Percentiles rank a stretch among this genome's conserved stretches.
These are phyloP conservation scores for Eimeria maxima DNA, from an alignment of 169 alveolate species.

Conservation along the genomic window DNA sequence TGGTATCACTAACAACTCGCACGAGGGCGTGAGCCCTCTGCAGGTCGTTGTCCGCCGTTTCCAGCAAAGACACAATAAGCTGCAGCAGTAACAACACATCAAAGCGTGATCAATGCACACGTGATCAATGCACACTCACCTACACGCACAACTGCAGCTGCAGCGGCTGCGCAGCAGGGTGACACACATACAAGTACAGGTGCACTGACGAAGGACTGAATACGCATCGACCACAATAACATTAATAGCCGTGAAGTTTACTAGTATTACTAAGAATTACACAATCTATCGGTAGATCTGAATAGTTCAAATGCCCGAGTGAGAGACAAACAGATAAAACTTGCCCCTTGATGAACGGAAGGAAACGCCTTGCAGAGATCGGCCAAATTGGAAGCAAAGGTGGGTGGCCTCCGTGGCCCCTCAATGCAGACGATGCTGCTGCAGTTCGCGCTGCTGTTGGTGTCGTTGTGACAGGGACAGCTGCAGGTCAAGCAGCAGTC, in stretches of 20 bases:
- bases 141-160: neutral
- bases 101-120: too few relatives aligned
- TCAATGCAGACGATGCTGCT: conserved; percentile 76
- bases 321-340: neutral
- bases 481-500: conserved; percentile 58
- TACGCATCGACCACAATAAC: too few relatives aligned
- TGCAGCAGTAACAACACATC: neutral
- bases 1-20: conserved; percentile 72
- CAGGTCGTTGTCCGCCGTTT: conserved; percentile 75
- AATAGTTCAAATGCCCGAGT: too few relatives aligned
- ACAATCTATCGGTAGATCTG: too few relatives aligned
- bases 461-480: conserved; percentile 58
- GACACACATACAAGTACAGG: neutral
- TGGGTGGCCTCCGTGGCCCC: conserved; percentile 77
- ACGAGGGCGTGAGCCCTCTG: conserved; percentile 74
- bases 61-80: conserved; percentile 75
- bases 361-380: conserved; percentile 79
- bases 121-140: neutral
- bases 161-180: neutral
- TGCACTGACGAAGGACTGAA: neutral
- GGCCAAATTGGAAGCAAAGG: conserved; percentile 68
- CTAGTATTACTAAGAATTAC: too few relatives aligned
- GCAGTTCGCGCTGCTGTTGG: conserved; percentile 47
- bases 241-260: too few relatives aligned
- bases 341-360: conserved; percentile 75